Conservation (phyloP, 306 rosid species). For the Prunus fruticosa region DNA sequence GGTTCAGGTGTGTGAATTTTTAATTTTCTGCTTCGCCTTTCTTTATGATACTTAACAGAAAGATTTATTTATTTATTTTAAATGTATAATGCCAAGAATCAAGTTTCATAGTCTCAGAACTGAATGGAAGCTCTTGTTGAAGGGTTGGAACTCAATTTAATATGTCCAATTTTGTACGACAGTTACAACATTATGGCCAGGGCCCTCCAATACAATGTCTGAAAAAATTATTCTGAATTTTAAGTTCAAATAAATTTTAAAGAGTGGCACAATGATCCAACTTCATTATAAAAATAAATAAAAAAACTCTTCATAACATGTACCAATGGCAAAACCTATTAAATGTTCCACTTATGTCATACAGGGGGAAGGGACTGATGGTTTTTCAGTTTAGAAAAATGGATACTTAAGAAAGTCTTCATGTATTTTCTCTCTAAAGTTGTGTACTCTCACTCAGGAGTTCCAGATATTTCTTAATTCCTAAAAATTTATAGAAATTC, state of each 20-base stretch:
- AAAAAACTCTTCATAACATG: not conserved
- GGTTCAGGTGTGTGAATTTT: constrained; percentile 71
- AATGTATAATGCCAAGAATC: not conserved
- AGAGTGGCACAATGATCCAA: no score
- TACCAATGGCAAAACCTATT: not conserved
- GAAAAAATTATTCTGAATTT: no score
- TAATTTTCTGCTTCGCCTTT: not conserved
- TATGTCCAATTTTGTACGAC: not conserved
- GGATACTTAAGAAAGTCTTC: no score
- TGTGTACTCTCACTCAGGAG: no score
- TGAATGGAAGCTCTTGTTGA: not conserved
- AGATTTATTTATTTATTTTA: no score
- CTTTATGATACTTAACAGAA: constrained; percentile 7
- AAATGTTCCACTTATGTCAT: not conserved
- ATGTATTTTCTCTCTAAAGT: no score
- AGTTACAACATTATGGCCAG: not conserved
- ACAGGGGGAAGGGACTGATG: no score
- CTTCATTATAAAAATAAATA: no score
- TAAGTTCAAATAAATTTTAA: no score
- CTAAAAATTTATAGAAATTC: no score
- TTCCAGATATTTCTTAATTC: no score
- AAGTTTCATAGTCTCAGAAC: not conserved
- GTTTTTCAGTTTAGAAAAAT: no score
- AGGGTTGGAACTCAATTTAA: not conserved
- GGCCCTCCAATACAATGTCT: not conserved